Percentiles rank a stretch among this genome's conserved stretches.
Conservation (phyloP, 441 rosid genomes). For the Omphalea diandra region DNA sequence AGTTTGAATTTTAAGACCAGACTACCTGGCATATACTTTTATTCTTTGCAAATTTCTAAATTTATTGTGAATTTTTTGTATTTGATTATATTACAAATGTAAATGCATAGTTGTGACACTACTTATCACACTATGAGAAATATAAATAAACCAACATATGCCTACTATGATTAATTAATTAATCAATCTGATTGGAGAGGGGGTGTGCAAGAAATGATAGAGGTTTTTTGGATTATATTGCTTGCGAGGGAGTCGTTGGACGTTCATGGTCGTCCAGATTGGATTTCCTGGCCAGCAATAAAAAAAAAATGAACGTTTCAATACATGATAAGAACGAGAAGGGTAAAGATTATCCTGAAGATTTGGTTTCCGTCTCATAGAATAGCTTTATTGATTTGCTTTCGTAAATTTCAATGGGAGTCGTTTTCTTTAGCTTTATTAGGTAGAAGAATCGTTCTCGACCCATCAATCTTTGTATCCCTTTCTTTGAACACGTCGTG, state of each 20-base stretch:
- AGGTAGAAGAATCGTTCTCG: slow-evolving; percentile 25
- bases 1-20: too few relatives aligned
- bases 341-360: neutral
- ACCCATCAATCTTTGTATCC: neutral
- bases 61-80: too few relatives aligned
- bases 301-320: neutral
- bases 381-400: neutral
- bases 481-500: too few relatives aligned
- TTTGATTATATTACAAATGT: too few relatives aligned
- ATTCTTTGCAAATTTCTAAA: too few relatives aligned
- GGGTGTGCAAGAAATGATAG: neutral
- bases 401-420: slow-evolving; percentile 23
- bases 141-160: too few relatives aligned
- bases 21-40: too few relatives aligned
- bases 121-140: too few relatives aligned
- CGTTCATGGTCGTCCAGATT: neutral
- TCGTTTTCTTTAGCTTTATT: slow-evolving; percentile 36
- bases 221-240: neutral
- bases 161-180: too few relatives aligned
- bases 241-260: slow-evolving; percentile 22
- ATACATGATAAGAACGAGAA: neutral
- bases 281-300: neutral
- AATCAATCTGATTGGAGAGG: too few relatives aligned
- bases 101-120: too few relatives aligned
- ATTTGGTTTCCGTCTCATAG: neutral